Conservation (phyloP, 164 flowering plant species). For the Chimonanthus praecox region DNA sequence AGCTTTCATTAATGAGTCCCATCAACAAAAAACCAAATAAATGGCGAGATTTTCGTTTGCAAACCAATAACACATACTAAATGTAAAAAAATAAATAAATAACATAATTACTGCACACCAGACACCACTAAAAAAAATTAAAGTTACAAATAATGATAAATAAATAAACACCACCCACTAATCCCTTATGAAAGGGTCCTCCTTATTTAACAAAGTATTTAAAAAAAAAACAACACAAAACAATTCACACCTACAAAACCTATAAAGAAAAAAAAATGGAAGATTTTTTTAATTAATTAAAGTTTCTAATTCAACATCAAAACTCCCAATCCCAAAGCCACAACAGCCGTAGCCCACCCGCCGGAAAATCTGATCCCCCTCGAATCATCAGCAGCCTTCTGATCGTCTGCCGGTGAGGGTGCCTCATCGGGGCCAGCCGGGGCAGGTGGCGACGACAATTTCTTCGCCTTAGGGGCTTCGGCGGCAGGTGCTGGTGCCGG, state of each 20-base stretch:
- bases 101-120: neutral
- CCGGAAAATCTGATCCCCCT: neutral
- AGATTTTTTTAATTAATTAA: neutral
- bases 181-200: neutral
- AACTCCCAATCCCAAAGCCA: neutral
- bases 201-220: neutral
- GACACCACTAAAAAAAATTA: neutral
- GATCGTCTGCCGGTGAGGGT: constrained; percentile 44
- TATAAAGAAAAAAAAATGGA: neutral
- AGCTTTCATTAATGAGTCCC: no score
- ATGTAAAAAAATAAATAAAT: neutral
- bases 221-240: neutral
- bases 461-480: constrained; percentile 25
- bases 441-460: constrained; percentile 26
- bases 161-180: neutral
- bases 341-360: neutral
- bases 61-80: neutral
- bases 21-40: no score
- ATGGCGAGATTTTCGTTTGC: no score
- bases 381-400: constrained; percentile 30
- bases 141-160: constrained; percentile 7
- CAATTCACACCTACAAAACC: constrained; percentile 3
- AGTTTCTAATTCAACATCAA: neutral
- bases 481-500: constrained; percentile 54
- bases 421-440: constrained; percentile 44